Conservation (phyloP, 108 stramenopile genomes). For the Fistulifera pelliculosa region DNA sequence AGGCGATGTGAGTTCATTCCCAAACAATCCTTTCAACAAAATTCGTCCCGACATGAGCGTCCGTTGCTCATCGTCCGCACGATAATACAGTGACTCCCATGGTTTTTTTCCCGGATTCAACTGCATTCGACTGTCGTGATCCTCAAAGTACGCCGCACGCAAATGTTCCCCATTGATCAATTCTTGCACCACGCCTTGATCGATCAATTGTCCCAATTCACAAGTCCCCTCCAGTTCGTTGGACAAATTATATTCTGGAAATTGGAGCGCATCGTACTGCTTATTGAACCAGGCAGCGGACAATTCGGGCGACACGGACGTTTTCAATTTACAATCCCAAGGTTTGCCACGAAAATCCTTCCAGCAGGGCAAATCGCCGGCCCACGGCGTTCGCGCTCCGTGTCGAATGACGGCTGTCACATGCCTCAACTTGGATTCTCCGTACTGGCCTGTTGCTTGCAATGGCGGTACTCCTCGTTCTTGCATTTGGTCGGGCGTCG, state of each 20-base stretch:
- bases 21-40: constrained; percentile 69
- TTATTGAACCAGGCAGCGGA: constrained; percentile 46
- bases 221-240: constrained; percentile 76
- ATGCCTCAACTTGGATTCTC: constrained; percentile 38
- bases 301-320: constrained; percentile 42
- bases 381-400: constrained; percentile 66
- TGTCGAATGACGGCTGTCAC: constrained; percentile 76
- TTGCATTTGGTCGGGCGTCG: constrained; percentile 57
- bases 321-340: constrained; percentile 70
- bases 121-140: constrained; percentile 11
- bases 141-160: constrained; percentile 62
- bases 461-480: constrained; percentile 44
- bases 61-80: constrained; percentile 83
- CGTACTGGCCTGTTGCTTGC: neutral
- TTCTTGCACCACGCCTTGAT: constrained; percentile 76
- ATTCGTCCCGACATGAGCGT: constrained; percentile 74
- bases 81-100: constrained; percentile 27
- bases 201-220: constrained; percentile 74
- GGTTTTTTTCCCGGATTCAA: neutral
- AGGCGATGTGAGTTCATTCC: constrained; percentile 30
- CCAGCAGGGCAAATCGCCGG: constrained; percentile 37
- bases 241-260: constrained; percentile 13
- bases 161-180: constrained; percentile 57
- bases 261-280: constrained; percentile 49
- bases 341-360: constrained; percentile 33